Evolutionary conservation across 2,329 filamentous ascomycete genomes (phyloP), one percentile per base, ranked within the genome.

Genomic region (Fusarium veterinarium): DNA sequence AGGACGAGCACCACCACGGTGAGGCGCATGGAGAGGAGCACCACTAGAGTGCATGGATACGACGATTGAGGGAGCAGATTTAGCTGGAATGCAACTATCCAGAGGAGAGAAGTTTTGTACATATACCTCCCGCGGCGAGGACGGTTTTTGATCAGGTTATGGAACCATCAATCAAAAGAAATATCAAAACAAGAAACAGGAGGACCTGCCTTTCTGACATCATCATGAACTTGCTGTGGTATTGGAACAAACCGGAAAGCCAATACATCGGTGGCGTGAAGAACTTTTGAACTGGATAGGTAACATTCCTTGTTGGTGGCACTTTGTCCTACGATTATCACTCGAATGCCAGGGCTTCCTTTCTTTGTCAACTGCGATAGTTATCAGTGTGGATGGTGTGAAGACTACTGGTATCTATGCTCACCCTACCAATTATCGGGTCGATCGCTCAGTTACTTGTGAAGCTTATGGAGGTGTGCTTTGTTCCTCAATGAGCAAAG

Each of bases 1-100:
- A 92, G 79, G 92, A 95, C 72, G 89, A 91, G 71, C 89, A 91
- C 76, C 90, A 88, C 74, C 85, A 84, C 71, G 79, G 84, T 69
- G 86, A 89, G 61, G 89, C 91, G 79, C 85, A 84, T 70, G 79
- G 84, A 71, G 86, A 89, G 64, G 89, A 91, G 80, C 90, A 92
- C 81, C 75, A 79, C 69, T 91, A 84, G 84, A 76, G 45, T 61
- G 69, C 25, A 35, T 58, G 55, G 67, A 53, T 64, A 69, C 64
- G 49, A 55, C 31, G 64, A 55, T 59, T 35, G 56, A 60, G 69
- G 65, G 60, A 67, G 57, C 44, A 52, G 51, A 60, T 23, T 48
- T 40, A 65, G 35, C 58, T 64, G 41, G 60, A 41, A 67, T 67
- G 73, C 64, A 61, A 64, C 37, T 38, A 55, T 57, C 53, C 40